phyloP scores from a whole-genome alignment of 805 yeast genomes.

The Zygosaccharomyces siamensis region DNA sequence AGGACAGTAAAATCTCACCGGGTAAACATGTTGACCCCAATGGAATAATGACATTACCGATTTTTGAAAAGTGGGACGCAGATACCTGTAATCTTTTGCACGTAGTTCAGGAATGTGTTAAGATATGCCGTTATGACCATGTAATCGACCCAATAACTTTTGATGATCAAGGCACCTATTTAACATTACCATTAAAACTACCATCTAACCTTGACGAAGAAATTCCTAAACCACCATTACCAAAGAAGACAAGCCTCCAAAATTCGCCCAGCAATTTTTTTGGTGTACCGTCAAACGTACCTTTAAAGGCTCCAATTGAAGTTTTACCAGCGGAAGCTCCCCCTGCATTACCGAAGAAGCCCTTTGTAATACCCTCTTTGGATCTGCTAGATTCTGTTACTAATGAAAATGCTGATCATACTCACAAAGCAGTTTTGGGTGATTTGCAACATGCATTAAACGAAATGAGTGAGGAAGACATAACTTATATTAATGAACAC shows the following conservation, averaged over 20 bases:
- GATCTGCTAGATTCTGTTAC: constrained; percentile 13
- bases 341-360: constrained; percentile 13
- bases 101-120: constrained; percentile 13
- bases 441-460: constrained; percentile 13
- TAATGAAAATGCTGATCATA: constrained; percentile 7
- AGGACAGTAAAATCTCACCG: constrained; percentile 43
- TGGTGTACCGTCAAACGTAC: constrained; percentile 4
- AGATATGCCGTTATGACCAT: constrained; percentile 6
- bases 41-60: constrained; percentile 70
- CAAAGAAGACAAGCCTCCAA: constrained; percentile 10
- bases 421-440: constrained; percentile 15
- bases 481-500: constrained; percentile 4
- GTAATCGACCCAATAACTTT: background rate
- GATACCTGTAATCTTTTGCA: constrained; percentile 12
- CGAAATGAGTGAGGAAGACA: constrained; percentile 13
- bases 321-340: constrained; percentile 36
- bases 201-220: constrained; percentile 13
- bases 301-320: background rate
- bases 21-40: constrained; percentile 64
- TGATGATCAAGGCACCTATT: background rate
- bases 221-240: constrained; percentile 13
- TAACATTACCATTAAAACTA: constrained; percentile 11
- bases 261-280: background rate
- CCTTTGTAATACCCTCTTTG: constrained; percentile 1
- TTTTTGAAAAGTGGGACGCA: constrained; percentile 53